Percentiles rank a stretch among this genome's conserved stretches.
Evolutionary conservation across 2,329 filamentous ascomycete genomes (phyloP).

Genomic region (Phoma herbarum): DNA sequence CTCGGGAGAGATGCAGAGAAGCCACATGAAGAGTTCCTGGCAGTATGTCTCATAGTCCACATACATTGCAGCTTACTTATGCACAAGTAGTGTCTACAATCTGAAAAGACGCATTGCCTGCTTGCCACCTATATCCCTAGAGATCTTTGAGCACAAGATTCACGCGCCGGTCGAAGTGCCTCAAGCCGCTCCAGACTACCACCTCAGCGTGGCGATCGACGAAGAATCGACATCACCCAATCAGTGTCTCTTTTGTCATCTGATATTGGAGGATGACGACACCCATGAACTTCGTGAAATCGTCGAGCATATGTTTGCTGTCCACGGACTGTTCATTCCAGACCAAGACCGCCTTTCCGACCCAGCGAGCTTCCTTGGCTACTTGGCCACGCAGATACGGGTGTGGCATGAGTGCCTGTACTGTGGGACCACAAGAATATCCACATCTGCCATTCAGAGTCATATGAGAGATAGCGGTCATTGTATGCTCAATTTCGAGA

Average conservation of each 20-base stretch:
- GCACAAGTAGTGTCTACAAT: conserved; percentile 6
- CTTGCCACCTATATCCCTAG: not conserved
- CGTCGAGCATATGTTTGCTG: conserved; percentile 1
- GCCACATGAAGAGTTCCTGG: conserved; percentile 13
- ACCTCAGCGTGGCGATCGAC: not conserved
- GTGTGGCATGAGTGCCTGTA: conserved; percentile 48
- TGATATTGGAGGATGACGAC: not conserved
- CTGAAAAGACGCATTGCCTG: conserved; percentile 12
- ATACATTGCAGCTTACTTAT: not conserved
- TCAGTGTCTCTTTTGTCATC: conserved; percentile 10
- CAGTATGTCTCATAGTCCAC: conserved; percentile 1
- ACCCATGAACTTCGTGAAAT: not conserved
- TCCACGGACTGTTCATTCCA: conserved; percentile 8
- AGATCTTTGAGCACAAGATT: not conserved
- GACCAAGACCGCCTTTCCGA: conserved; percentile 26
- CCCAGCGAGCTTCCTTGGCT: conserved; percentile 39
- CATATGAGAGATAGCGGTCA: conserved; percentile 50
- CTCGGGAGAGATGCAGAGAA: conserved; percentile 1
- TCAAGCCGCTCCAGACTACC: not conserved
- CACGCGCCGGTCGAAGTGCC: not conserved
- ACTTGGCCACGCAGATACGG: conserved; percentile 37
- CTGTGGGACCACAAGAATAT: conserved; percentile 39
- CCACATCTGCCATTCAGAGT: conserved; percentile 37
- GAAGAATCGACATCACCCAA: not conserved
- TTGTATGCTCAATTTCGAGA: conserved; percentile 44